Evolutionary conservation across 169 alveolate species (phyloP).

Genomic region (Ichthyophthirius multifiliis): DNA sequence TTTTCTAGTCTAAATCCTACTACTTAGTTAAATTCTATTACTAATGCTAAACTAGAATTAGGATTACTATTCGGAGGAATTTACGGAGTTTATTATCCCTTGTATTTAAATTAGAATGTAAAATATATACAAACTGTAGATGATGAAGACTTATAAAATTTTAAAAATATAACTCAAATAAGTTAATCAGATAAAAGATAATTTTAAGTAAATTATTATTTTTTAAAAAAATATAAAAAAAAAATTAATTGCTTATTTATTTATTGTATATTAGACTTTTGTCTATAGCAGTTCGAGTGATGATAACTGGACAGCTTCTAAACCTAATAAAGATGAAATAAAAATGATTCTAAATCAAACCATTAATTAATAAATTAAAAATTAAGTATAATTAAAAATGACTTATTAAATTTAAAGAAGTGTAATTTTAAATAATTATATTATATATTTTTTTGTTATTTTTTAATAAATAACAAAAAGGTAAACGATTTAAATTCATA

Average conservation of each 20-base stretch:
- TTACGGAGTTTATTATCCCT: neutral
- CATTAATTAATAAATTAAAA: neutral
- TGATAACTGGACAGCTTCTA: neutral
- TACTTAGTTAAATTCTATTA: slow-evolving; percentile 1
- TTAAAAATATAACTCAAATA: neutral
- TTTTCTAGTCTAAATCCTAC: slow-evolving; percentile 70
- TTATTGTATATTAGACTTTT: neutral
- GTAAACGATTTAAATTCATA: too few relatives aligned
- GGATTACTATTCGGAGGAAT: neutral
- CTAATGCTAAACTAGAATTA: slow-evolving; percentile 7
- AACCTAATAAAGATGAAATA: neutral
- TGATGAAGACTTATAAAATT: neutral
- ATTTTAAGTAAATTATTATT: neutral
- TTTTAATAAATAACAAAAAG: too few relatives aligned
- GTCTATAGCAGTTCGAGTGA: neutral
- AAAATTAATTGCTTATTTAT: neutral
- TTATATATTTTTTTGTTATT: too few relatives aligned
- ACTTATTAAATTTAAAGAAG: too few relatives aligned
- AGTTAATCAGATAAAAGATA: neutral
- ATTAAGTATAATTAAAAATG: neutral
- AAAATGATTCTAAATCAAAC: neutral
- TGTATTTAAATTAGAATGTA: neutral
- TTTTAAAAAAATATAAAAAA: neutral
- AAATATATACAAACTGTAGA: neutral
- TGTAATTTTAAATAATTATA: too few relatives aligned